A percentile compares a stretch with the other conserved stretches of the same genome.
These are phyloP conservation scores for Polyporus arcularius DNA, from an alignment of 768 basidiomycete species.

Conservation along the genomic window DNA sequence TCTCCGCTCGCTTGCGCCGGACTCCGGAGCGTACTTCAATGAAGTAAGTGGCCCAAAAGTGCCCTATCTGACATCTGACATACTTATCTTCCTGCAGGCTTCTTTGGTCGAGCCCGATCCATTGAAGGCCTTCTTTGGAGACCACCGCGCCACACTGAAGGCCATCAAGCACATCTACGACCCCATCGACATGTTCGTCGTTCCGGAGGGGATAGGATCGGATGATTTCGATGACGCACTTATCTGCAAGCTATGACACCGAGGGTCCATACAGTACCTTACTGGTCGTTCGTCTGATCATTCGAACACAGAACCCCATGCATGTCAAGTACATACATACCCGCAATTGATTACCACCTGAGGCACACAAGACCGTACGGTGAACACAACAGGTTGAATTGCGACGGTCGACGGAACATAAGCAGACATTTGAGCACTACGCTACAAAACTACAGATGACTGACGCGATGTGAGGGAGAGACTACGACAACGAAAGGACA, in stretches of 20 bases:
- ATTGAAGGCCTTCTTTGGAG: slow-evolving; percentile 47
- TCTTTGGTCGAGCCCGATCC: slow-evolving; percentile 44
- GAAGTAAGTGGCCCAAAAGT: slow-evolving; percentile 47
- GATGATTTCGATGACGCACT: slow-evolving; percentile 46
- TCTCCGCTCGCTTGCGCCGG: slow-evolving; percentile 34
- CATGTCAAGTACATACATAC: not conserved
- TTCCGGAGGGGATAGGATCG: slow-evolving; percentile 48
- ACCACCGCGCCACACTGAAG: slow-evolving; percentile 42
- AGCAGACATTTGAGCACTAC: slow-evolving; percentile 29
- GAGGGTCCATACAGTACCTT: not conserved
- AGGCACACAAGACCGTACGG: not conserved
- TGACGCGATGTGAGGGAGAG: slow-evolving; percentile 19
- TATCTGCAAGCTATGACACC: slow-evolving; percentile 20
- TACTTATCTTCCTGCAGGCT: slow-evolving; percentile 32
- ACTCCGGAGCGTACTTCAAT: slow-evolving; percentile 47
- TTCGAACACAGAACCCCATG: not conserved
- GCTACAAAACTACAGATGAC: slow-evolving; percentile 36
- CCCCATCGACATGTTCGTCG: slow-evolving; percentile 45
- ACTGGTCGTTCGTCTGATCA: not conserved
- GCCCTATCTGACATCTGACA: not conserved
- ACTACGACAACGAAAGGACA: slow-evolving; percentile 5
- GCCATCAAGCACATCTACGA: slow-evolving; percentile 49
- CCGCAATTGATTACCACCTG: not conserved
- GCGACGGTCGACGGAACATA: slow-evolving; percentile 24
- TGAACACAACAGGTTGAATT: slow-evolving; percentile 17